phyloP scores from a whole-genome alignment of 169 alveolate genomes.

The Eimeria sp. region DNA sequence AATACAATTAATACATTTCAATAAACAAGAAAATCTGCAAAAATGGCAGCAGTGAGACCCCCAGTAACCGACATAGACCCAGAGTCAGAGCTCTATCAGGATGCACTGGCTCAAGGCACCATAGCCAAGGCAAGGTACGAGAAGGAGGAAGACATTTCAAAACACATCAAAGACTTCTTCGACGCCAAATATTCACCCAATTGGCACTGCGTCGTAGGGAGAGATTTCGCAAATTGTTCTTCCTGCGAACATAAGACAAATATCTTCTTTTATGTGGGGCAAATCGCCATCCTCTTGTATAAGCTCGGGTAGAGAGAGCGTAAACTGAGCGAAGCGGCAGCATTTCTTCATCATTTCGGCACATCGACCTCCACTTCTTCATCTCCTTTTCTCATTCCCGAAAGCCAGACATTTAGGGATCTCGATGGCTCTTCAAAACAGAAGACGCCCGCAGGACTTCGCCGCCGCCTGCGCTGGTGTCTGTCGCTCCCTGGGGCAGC shows the following conservation, averaged over 20 bases:
- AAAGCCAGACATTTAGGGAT: not conserved
- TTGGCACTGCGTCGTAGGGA: constrained; percentile 98
- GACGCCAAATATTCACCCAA: constrained; percentile 94
- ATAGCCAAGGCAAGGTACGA: constrained; percentile 80
- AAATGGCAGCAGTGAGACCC: constrained; percentile 61
- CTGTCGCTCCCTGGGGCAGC: not conserved
- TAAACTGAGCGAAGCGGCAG: not conserved
- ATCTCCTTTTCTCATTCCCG: not conserved
- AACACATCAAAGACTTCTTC: constrained; percentile 92
- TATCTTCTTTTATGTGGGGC: constrained; percentile 95
- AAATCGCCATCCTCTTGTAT: constrained; percentile 90
- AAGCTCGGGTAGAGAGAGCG: constrained; percentile 54
- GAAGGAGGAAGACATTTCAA: constrained; percentile 92
- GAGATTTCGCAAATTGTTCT: constrained; percentile 93
- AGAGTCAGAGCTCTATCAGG: constrained; percentile 82
- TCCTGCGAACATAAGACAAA: constrained; percentile 93
- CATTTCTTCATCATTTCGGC: not conserved
- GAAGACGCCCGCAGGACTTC: not conserved
- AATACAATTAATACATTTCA: constrained; percentile 1
- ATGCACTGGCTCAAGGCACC: constrained; percentile 82
- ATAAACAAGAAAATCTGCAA: not conserved
- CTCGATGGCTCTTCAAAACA: constrained; percentile 21
- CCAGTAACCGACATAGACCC: constrained; percentile 80
- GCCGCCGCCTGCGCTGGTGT: constrained; percentile 5
- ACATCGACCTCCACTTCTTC: not conserved